These are phyloP conservation scores for Lipomyces yamadae DNA, from an alignment of 805 yeast genomes.

Conservation along the genomic window DNA sequence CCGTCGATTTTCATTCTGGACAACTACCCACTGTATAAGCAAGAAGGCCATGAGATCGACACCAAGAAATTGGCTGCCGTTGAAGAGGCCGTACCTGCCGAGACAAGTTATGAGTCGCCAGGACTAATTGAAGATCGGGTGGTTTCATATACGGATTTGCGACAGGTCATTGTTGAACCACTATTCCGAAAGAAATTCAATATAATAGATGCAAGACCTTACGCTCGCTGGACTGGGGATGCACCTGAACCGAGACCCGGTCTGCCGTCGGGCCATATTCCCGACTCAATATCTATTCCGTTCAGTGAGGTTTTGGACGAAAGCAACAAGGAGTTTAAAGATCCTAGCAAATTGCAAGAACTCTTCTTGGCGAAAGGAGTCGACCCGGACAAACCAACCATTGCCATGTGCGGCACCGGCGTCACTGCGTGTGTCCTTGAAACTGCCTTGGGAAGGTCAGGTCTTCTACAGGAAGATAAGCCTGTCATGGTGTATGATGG, in stretches of 20 bases:
- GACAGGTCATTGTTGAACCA: constrained; percentile 54
- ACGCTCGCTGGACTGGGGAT: constrained; percentile 73
- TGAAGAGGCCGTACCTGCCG: constrained; percentile 27
- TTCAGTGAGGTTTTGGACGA: constrained; percentile 63
- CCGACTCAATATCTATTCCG: constrained; percentile 79
- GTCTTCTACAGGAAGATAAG: constrained; percentile 48
- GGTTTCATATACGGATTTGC: constrained; percentile 68
- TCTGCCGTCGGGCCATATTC: constrained; percentile 85
- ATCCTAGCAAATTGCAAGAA: constrained; percentile 52
- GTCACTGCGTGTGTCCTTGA: constrained; percentile 90
- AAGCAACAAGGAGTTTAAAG: constrained; percentile 54
- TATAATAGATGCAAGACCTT: constrained; percentile 81
- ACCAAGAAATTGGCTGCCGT: constrained; percentile 27
- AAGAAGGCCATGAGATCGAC: constrained; percentile 51
- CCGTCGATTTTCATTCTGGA: constrained; percentile 69
- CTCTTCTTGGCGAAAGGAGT: constrained; percentile 54
- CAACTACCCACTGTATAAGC: constrained; percentile 62
- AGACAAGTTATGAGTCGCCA: constrained; percentile 38
- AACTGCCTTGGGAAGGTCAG: constrained; percentile 66
- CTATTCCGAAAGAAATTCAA: constrained; percentile 39
- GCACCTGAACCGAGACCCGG: constrained; percentile 92
- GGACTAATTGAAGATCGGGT: constrained; percentile 56
- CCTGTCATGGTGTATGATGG: constrained; percentile 73
- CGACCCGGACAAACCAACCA: constrained; percentile 61
- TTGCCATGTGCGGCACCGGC: constrained; percentile 95